A percentile compares a stretch with the other conserved stretches of the same genome.
These are phyloP conservation scores for Fusarium tjaetaba DNA, from an alignment of 2,329 filamentous ascomycete genomes.

Conservation along the genomic window DNA sequence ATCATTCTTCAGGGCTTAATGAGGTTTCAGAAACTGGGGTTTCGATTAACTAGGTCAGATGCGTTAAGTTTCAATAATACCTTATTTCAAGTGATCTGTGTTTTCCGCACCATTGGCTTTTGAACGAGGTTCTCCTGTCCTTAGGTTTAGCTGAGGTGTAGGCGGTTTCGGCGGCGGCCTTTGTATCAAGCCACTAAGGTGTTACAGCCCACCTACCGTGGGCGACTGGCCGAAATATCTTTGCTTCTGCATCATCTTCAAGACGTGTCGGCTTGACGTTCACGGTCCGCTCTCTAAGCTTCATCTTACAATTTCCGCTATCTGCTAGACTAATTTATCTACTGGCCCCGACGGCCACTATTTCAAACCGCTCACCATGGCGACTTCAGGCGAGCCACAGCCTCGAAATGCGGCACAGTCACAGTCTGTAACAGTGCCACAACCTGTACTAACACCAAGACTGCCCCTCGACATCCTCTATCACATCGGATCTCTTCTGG, in stretches of 20 bases:
- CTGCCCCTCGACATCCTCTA: slow-evolving; percentile 29
- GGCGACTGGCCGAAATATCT: not conserved
- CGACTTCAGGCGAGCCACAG: not conserved
- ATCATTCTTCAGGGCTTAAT: not conserved
- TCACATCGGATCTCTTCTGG: slow-evolving; percentile 7
- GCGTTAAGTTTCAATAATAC: no score
- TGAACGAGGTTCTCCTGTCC: not conserved
- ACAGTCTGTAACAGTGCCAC: not conserved
- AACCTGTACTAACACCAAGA: not conserved
- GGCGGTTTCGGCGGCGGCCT: not conserved
- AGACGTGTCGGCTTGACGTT: not conserved
- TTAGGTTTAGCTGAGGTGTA: not conserved
- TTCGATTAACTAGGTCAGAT: not conserved
- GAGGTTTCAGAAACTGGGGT: no score
- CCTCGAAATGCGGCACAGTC: not conserved
- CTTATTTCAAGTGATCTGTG: not conserved
- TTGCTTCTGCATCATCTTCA: slow-evolving; percentile 4
- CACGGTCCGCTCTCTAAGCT: not conserved
- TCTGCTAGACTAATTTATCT: not conserved
- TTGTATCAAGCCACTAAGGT: not conserved
- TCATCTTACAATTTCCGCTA: not conserved
- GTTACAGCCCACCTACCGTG: not conserved
- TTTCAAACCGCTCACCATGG: not conserved
- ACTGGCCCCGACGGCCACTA: no score
- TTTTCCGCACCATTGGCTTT: no score